These are phyloP conservation scores for Schizosaccharomyces octosporus DNA, from an alignment of 805 yeast genomes.

Conservation along the genomic window DNA sequence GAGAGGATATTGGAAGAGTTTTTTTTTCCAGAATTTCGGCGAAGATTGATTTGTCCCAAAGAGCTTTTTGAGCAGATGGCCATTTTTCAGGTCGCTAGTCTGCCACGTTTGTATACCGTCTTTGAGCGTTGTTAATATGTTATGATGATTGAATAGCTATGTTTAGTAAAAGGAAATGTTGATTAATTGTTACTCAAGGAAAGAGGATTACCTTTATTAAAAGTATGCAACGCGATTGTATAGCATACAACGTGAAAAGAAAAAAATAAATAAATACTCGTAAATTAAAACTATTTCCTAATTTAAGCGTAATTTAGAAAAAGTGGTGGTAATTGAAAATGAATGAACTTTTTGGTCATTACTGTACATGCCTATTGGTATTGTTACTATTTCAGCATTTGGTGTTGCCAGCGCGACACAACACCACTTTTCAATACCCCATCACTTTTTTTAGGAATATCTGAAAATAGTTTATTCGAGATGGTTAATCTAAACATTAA, in stretches of 20 bases:
- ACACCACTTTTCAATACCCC: no score
- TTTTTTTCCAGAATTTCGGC: constrained; percentile 41
- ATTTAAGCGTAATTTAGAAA: no score
- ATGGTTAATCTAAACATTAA: constrained; percentile 68
- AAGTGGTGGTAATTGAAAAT: no score
- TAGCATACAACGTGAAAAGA: no score
- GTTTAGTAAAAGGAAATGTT: no score
- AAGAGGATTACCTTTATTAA: no score
- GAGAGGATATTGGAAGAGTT: constrained; percentile 25
- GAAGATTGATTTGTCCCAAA: constrained; percentile 39
- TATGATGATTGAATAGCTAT: background rate
- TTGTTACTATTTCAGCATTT: background rate
- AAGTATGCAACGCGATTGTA: no score
- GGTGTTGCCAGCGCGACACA: background rate
- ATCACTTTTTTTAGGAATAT: background rate
- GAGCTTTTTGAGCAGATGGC: constrained; percentile 19
- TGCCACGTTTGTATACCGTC: constrained; percentile 75
- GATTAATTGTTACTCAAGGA: no score
- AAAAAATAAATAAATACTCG: no score
- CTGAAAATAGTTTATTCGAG: background rate
- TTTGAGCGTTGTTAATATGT: constrained; percentile 59
- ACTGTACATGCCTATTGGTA: background rate
- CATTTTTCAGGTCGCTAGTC: constrained; percentile 63
- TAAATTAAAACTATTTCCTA: no score
- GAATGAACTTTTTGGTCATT: background rate